Evolutionary conservation across 768 basidiomycete species (phyloP).

Genomic region (Kwoniella dejecticola): DNA sequence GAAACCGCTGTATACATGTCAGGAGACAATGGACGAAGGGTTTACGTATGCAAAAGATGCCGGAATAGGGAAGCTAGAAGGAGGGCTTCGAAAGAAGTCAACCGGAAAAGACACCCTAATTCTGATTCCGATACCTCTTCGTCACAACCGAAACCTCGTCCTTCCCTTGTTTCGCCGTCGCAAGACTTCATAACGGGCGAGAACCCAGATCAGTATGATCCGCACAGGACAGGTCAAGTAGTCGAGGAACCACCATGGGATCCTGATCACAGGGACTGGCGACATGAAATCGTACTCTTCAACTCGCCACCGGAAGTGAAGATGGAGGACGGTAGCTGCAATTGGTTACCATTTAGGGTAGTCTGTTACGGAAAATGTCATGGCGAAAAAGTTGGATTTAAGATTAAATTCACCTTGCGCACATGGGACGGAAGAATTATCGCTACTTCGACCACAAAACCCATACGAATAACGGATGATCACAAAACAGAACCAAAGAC

Average conservation of each 20-base stretch:
- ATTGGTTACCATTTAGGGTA: constrained; percentile 83
- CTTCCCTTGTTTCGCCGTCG: constrained; percentile 28
- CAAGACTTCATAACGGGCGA: constrained; percentile 40
- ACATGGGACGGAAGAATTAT: constrained; percentile 77
- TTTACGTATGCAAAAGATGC: constrained; percentile 52
- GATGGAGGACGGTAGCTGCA: constrained; percentile 80
- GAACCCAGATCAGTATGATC: constrained; percentile 47
- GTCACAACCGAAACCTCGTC: constrained; percentile 16
- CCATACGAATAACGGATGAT: constrained; percentile 99
- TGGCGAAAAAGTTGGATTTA: constrained; percentile 93
- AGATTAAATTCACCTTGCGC: constrained; percentile 78
- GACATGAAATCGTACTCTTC: constrained; percentile 78
- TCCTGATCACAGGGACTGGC: constrained; percentile 50
- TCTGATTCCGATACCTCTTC: constrained; percentile 43
- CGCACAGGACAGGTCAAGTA: constrained; percentile 31
- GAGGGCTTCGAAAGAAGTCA: constrained; percentile 41
- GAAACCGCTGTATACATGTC: constrained; percentile 53
- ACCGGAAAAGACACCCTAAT: constrained; percentile 32
- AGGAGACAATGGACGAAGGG: constrained; percentile 45
- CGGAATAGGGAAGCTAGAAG: constrained; percentile 42
- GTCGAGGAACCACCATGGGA: constrained; percentile 50
- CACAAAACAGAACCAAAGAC: constrained; percentile 71
- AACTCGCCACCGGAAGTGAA: constrained; percentile 89
- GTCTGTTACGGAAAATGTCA: constrained; percentile 99
- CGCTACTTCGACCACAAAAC: constrained; percentile 76